Percentiles rank a stretch among this genome's conserved stretches.
Evolutionary conservation across 2,329 filamentous ascomycete genomes (phyloP).

Genomic region (Dothidotthia symphoricarpi): DNA sequence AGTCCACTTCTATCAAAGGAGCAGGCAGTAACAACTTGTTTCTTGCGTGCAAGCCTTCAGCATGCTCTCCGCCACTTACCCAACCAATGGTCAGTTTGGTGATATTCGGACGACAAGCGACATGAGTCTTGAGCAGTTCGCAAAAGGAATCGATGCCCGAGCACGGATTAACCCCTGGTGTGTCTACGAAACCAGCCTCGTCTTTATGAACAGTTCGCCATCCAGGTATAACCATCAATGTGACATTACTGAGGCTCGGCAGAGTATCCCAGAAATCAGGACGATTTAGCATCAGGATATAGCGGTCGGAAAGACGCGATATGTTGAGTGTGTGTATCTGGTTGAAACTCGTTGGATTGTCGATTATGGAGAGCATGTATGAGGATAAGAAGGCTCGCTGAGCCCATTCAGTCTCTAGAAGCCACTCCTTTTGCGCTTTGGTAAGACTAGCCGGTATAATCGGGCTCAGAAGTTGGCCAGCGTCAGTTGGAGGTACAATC

Average conservation of each 20-base stretch:
- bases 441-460: conserved; percentile 59
- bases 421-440: conserved; percentile 64
- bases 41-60: conserved; percentile 59
- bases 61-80: conserved; percentile 66
- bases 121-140: conserved; percentile 52
- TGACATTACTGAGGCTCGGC: conserved; percentile 54
- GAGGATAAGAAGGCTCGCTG: conserved; percentile 67
- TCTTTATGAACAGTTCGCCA: conserved; percentile 61
- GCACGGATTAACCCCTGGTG: conserved; percentile 52
- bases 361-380: conserved; percentile 63
- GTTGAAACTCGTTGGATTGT: conserved; percentile 56
- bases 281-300: conserved; percentile 57
- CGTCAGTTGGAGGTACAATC: conserved; percentile 19
- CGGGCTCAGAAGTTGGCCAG: conserved; percentile 26
- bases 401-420: conserved; percentile 67
- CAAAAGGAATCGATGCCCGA: conserved; percentile 54
- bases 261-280: conserved; percentile 63
- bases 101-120: conserved; percentile 53
- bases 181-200: conserved; percentile 52
- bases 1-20: conserved; percentile 47
- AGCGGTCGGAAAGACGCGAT: conserved; percentile 62
- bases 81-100: conserved; percentile 64
- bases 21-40: conserved; percentile 64
- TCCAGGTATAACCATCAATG: conserved; percentile 62
- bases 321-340: conserved; percentile 61